phyloP scores from a whole-genome alignment of 2,329 filamentous ascomycete genomes.

The Cladophialophora psammophila region DNA sequence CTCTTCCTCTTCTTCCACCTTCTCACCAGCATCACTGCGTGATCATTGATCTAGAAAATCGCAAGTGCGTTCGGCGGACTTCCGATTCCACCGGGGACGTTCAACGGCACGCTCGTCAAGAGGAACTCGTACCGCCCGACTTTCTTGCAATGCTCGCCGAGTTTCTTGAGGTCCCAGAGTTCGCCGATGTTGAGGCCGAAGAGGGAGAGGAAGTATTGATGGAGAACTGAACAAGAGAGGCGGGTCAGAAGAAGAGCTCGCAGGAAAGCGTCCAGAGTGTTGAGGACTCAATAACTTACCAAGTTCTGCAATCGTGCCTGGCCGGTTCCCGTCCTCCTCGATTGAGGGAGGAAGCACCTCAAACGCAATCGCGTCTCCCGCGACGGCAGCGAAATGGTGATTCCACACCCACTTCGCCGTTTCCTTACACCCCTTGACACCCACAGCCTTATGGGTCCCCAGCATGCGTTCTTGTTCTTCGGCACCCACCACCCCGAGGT shows the following conservation, averaged over 20 bases:
- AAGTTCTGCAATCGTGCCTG: slow-evolving; percentile 46
- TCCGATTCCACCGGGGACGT: slow-evolving; percentile 56
- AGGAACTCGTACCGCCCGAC: slow-evolving; percentile 55
- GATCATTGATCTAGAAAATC: slow-evolving; percentile 52
- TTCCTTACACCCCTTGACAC: slow-evolving; percentile 58
- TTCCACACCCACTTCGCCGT: slow-evolving; percentile 67
- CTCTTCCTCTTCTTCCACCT: not conserved
- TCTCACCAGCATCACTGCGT: not conserved
- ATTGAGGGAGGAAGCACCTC: slow-evolving; percentile 57
- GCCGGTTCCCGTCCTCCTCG: slow-evolving; percentile 30
- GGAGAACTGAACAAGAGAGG: slow-evolving; percentile 42
- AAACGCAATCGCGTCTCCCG: slow-evolving; percentile 63
- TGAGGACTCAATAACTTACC: slow-evolving; percentile 45
- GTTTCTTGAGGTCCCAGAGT: slow-evolving; percentile 53
- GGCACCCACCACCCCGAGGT: slow-evolving; percentile 57
- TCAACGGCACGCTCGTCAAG: slow-evolving; percentile 57
- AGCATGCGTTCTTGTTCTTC: slow-evolving; percentile 46
- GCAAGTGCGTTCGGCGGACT: slow-evolving; percentile 57
- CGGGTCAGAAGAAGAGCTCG: not conserved
- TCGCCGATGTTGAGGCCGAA: slow-evolving; percentile 60
- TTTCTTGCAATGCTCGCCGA: slow-evolving; percentile 48
- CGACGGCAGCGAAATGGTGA: slow-evolving; percentile 63
- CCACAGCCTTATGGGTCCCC: slow-evolving; percentile 51
- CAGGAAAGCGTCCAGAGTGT: not conserved
- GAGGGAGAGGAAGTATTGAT: slow-evolving; percentile 56